A percentile compares a stretch with the other conserved stretches of the same genome.
phyloP scores from a whole-genome alignment of 345 rosid genomes.

The Pistacia vera region DNA sequence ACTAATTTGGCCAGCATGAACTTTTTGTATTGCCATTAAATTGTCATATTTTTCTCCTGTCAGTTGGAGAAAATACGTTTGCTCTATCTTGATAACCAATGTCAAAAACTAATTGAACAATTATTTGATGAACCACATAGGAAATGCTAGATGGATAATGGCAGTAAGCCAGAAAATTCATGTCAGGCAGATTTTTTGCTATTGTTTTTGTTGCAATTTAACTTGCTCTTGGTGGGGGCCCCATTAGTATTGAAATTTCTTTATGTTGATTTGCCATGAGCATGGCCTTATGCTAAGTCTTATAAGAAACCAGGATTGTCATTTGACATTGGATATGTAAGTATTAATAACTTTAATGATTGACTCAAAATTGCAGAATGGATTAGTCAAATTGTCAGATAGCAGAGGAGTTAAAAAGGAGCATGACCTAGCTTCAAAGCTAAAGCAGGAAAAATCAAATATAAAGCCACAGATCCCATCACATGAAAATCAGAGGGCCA shows the following conservation, averaged over 20 bases:
- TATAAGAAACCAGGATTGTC: neutral
- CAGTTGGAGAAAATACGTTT: conserved; percentile 1
- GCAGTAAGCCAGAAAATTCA: neutral
- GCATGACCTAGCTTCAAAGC: conserved; percentile 26
- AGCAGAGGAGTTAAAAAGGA: conserved; percentile 27
- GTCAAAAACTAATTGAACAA: neutral
- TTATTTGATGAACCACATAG: conserved; percentile 10
- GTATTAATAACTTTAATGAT: conserved; percentile 12
- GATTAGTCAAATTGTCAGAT: conserved; percentile 28
- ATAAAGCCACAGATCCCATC: conserved; percentile 14
- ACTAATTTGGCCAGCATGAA: neutral
- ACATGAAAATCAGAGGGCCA: conserved; percentile 29
- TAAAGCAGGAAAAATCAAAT: conserved; percentile 29
- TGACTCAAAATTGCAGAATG: conserved; percentile 53
- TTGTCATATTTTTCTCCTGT: neutral
- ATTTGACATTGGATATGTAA: neutral
- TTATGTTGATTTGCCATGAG: neutral
- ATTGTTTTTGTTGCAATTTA: neutral
- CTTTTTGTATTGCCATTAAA: conserved; percentile 5
- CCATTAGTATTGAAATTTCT: neutral
- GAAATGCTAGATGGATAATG: neutral
- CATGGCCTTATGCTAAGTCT: conserved; percentile 10
- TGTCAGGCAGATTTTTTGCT: neutral
- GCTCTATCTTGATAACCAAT: neutral
- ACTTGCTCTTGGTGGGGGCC: neutral